Evolutionary conservation across 2,329 filamentous ascomycete genomes (phyloP).

Genomic region (Aspergillus alliaceus): DNA sequence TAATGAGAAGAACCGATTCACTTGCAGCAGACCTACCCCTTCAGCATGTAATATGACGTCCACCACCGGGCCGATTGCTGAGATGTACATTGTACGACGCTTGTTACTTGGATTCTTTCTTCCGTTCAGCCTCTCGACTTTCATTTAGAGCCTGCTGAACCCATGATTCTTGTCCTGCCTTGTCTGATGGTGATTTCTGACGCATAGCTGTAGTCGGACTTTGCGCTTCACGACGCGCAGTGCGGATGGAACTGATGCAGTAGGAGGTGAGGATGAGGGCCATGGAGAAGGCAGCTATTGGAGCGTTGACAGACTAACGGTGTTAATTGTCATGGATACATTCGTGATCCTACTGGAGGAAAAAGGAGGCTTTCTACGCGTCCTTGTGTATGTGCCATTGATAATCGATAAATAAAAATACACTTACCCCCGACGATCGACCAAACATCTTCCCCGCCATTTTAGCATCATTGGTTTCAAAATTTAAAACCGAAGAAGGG

Average conservation of each 20-base stretch:
- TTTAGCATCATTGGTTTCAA: not conserved
- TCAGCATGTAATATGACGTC: not conserved
- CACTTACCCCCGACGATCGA: conserved; percentile 23
- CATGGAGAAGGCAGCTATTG: conserved; percentile 64
- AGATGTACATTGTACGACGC: too few relatives aligned
- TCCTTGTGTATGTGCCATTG: not conserved
- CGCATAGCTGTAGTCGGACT: conserved; percentile 35
- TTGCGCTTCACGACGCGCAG: conserved; percentile 66
- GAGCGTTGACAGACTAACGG: conserved; percentile 55
- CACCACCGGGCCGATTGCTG: too few relatives aligned
- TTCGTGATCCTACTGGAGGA: not conserved
- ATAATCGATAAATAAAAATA: too few relatives aligned
- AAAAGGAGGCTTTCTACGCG: not conserved
- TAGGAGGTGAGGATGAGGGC: conserved; percentile 61
- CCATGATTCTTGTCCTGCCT: conserved; percentile 28
- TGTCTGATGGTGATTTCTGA: conserved; percentile 51
- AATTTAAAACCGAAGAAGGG: not conserved
- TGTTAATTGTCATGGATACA: conserved; percentile 3
- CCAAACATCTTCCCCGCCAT: conserved; percentile 21
- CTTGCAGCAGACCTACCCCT: not conserved
- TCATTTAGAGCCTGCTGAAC: conserved; percentile 35
- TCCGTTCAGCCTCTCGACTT: conserved; percentile 21
- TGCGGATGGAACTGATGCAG: conserved; percentile 63
- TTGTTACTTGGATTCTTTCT: conserved; percentile 5
- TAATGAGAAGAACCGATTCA: not conserved